Conservation (phyloP, 2,329 filamentous ascomycete genomes). For the Aspergillus sp. region DNA sequence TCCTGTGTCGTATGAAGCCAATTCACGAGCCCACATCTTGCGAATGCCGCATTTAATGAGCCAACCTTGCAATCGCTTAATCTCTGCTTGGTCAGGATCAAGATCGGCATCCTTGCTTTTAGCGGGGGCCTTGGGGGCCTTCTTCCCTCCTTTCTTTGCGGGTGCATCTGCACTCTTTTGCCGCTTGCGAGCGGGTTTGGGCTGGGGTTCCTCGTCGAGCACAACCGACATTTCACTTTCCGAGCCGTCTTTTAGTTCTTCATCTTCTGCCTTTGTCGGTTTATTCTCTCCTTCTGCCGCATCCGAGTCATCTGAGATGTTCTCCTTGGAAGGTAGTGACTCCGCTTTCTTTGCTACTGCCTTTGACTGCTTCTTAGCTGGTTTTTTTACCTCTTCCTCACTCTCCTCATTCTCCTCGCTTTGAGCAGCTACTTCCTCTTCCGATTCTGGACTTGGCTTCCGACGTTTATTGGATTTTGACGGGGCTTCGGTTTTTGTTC, state of each 20-base stretch:
- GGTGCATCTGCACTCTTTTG: conserved; percentile 24
- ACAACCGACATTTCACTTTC: conserved; percentile 68
- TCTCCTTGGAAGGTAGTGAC: conserved; percentile 5
- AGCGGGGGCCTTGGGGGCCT: conserved; percentile 14
- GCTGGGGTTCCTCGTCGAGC: conserved; percentile 67
- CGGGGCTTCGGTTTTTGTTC: conserved; percentile 11
- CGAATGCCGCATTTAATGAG: conserved; percentile 86
- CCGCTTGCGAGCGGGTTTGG: conserved; percentile 54
- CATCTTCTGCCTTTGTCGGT: conserved; percentile 25
- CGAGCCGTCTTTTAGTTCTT: conserved; percentile 43
- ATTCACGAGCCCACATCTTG: conserved; percentile 84
- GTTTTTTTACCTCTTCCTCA: conserved; percentile 8
- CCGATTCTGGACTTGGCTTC: conserved; percentile 26
- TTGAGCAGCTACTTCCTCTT: conserved; percentile 11
- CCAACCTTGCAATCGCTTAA: conserved; percentile 83
- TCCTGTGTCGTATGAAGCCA: conserved; percentile 68
- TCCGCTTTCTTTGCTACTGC: conserved; percentile 8
- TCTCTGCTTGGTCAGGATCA: conserved; percentile 67
- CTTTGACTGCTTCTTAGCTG: conserved; percentile 11
- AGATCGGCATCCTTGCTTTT: conserved; percentile 44
- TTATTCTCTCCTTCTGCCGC: conserved; percentile 9
- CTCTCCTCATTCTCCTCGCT: conserved; percentile 19
- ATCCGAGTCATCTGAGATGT: conserved; percentile 8
- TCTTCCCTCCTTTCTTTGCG: conserved; percentile 27
- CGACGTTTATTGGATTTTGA: conserved; percentile 27